These are phyloP conservation scores for Agrocybe pediades DNA, from an alignment of 768 basidiomycete species.

Conservation along the genomic window DNA sequence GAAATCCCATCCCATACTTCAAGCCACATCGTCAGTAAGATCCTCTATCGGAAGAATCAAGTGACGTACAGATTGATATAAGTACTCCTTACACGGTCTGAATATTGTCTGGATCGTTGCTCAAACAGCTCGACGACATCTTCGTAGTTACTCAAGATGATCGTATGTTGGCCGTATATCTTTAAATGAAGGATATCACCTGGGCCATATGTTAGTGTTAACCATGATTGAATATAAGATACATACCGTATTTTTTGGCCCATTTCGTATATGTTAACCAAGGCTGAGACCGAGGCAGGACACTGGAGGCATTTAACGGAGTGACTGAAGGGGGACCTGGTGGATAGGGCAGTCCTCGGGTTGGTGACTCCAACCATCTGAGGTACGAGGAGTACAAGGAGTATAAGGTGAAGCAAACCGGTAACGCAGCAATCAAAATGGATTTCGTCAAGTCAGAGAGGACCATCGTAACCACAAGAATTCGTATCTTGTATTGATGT, in stretches of 20 bases:
- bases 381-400: constrained; percentile 14
- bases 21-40: too few relatives aligned
- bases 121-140: constrained; percentile 32
- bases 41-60: background rate
- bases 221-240: background rate
- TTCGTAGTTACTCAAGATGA: constrained; percentile 28
- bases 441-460: constrained; percentile 13
- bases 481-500: background rate
- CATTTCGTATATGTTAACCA: constrained; percentile 17
- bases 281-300: constrained; percentile 5
- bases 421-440: constrained; percentile 15
- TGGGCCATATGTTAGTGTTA: background rate
- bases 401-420: constrained; percentile 11
- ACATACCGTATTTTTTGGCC: constrained; percentile 18
- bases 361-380: constrained; percentile 14
- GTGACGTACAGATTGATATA: constrained; percentile 18
- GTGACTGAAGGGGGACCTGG: constrained; percentile 15
- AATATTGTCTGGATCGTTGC: constrained; percentile 47
- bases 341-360: constrained; percentile 15
- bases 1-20: constrained; percentile 40
- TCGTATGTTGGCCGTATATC: constrained; percentile 19
- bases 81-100: constrained; percentile 40
- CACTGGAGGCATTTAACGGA: constrained; percentile 4
- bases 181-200: constrained; percentile 21
- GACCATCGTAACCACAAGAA: background rate